Base-by-base conservation (phyloP, 495 filamentous ascomycete species). In the Lepidopterella palustris region DNA sequence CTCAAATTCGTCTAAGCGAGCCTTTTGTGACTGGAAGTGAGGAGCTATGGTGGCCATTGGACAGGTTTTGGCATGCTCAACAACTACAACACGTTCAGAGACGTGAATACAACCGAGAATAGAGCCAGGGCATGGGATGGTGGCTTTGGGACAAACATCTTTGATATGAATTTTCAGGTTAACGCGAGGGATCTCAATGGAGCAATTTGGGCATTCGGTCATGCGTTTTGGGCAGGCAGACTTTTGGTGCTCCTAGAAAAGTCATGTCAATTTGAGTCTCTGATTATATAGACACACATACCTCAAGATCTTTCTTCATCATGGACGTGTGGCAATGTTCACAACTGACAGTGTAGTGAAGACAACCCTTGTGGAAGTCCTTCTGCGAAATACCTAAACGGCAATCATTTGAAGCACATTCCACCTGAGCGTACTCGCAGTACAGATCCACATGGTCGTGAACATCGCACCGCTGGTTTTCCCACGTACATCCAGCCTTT, bases 391-490 rank as follows among this genome's bases (percentile, higher is more conserved):
- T 26, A 49, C 63, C 50, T 45, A 67, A 59, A 67, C 73, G 53
- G 56, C 75, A 77, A 20, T 65, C 63, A 15, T 65, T 57, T 13
- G 21, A 53, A 4, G 85, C 80, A 63, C 90, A 96, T 55, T 78
- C 77, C 26, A 92, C 76, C 15, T 78, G 72, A 13, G 80, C 79
- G 66, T 85, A 87, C 6, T 77, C 79, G 70, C 90, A 96, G 68
- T 90, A 87, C 58, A 83, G 84, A 53, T 86, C 78, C 47, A 90
- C 79, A 70, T 96, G 90, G 48, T 82, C 80, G 65, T 86, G 79
- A 42, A 93, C 77, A 62, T 88, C 80, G 45, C 84, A 82, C 21
- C 90, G 77, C 25, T 84, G 74, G 49, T 87, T 74, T 27, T 82
- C 70, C 32, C 84, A 76, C 26, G 74, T 69, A 72, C 90, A 96